Conservation (phyloP, 495 filamentous ascomycete species). For the Aspergillus campestris region DNA sequence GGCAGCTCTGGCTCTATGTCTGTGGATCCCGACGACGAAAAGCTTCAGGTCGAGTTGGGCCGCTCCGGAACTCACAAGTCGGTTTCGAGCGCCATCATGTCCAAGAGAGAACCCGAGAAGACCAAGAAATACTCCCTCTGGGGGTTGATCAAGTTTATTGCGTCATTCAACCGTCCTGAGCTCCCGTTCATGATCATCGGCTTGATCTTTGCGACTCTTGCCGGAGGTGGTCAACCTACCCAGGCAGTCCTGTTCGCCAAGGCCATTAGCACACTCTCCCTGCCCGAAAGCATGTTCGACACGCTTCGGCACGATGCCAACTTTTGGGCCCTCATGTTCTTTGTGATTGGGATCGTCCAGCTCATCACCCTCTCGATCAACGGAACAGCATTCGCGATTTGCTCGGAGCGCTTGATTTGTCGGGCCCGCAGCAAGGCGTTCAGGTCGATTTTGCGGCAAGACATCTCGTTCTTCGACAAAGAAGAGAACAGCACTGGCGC, state of each 20-base stretch:
- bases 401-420: constrained; percentile 75
- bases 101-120: constrained; percentile 39
- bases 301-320: constrained; percentile 58
- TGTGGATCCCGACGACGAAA: constrained; percentile 15
- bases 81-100: constrained; percentile 64
- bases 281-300: constrained; percentile 33
- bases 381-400: constrained; percentile 71
- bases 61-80: constrained; percentile 58
- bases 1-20: constrained; percentile 17
- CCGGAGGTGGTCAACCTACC: constrained; percentile 75
- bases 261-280: constrained; percentile 60
- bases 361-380: constrained; percentile 61
- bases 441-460: constrained; percentile 82
- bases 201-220: constrained; percentile 67
- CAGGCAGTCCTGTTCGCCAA: constrained; percentile 91
- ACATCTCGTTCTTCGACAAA: constrained; percentile 80
- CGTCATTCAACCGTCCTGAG: constrained; percentile 72
- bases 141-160: constrained; percentile 77
- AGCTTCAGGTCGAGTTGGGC: constrained; percentile 17
- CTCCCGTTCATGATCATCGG: constrained; percentile 66
- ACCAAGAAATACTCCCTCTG: constrained; percentile 61
- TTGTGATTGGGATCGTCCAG: constrained; percentile 79
- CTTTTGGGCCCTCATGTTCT: constrained; percentile 92
- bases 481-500: constrained; percentile 81
- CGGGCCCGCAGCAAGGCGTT: constrained; percentile 75